Conservation (phyloP, 805 yeast species). For the Sungouiella blattae region DNA sequence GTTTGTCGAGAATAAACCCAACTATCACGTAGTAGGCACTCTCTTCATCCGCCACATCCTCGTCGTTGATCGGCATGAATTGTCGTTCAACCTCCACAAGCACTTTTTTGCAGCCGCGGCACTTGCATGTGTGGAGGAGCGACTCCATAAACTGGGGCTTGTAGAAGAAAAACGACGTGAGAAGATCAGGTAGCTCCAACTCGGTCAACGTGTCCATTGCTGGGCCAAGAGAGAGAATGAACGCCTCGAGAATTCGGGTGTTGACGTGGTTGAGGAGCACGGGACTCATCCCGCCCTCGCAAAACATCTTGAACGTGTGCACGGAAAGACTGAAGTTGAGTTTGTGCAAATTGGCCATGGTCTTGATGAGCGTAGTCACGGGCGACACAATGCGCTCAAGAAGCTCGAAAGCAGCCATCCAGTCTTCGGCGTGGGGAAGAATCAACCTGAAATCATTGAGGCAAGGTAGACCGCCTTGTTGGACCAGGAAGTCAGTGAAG, state of each 20-base stretch:
- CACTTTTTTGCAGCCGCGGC: conserved; percentile 33
- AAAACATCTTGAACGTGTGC: conserved; percentile 37
- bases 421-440: conserved; percentile 29
- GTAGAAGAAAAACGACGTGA: conserved; percentile 35
- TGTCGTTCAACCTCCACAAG: conserved; percentile 18
- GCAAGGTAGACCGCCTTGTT: conserved; percentile 28
- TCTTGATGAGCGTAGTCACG: conserved; percentile 26
- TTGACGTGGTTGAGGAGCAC: conserved; percentile 28
- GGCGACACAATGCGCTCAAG: conserved; percentile 29
- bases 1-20: conserved; percentile 31
- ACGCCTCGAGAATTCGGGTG: conserved; percentile 34
- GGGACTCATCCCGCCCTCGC: conserved; percentile 28
- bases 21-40: conserved; percentile 28
- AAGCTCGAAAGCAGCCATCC: conserved; percentile 34
- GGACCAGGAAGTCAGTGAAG: conserved; percentile 18
- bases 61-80: conserved; percentile 21
- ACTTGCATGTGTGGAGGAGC: conserved; percentile 33
- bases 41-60: conserved; percentile 21
- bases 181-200: conserved; percentile 31
- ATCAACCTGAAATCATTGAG: conserved; percentile 27
- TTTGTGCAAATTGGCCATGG: conserved; percentile 20
- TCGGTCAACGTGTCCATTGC: conserved; percentile 4
- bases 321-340: conserved; percentile 32
- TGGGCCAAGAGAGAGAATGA: conserved; percentile 25
- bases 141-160: conserved; percentile 33